Base-by-base conservation (phyloP, 164 flowering plant species). In the Tetrastigma voinierianum region DNA sequence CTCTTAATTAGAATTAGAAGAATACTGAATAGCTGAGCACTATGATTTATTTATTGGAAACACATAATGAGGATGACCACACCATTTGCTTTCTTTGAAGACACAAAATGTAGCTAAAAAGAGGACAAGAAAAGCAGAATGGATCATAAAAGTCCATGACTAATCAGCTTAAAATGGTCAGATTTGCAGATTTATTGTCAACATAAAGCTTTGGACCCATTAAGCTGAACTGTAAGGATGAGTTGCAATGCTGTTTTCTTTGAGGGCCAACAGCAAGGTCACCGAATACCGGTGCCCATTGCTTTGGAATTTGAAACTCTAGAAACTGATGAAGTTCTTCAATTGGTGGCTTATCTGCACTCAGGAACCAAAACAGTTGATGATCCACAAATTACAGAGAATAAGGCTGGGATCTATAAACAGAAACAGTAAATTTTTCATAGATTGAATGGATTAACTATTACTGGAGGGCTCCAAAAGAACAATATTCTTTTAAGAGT, bases 191-290 rank as follows among this genome's bases (percentile, higher is more conserved):
- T 9, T 62, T 59, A 40, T 73, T 73, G 66, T 74, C 76, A 32
- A 79, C 74, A 53, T 76, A 79, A 20, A 79, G 75, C 71, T 76
- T 79, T 12, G 77, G 80, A 32, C 82, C 82, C 80, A 76, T 59
- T 24, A 79, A 61, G 65, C 76, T 70, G 60, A 79, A 76, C 69
- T 70, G 82, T 44, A 79, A 59, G 19, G 82, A 68, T 62, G 76
- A 61, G 46, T 56, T 44, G 40, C 32, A 61, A 13, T 71, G 72
- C 56, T 45, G 59, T 68, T 66, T 73, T 53, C 62, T 61, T 9
- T 68, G 66, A 47, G 77, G 77, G 16, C 80, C 77, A 56, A 77
- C 72, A 12, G 80, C 60, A 55, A 79, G 73, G 47, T 73, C 77
- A 19, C 75, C 75, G 23, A 70, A 71, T 19, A 73, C 73, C 2